Conservation (phyloP, 345 rosid species). For the Syzygium grande region DNA sequence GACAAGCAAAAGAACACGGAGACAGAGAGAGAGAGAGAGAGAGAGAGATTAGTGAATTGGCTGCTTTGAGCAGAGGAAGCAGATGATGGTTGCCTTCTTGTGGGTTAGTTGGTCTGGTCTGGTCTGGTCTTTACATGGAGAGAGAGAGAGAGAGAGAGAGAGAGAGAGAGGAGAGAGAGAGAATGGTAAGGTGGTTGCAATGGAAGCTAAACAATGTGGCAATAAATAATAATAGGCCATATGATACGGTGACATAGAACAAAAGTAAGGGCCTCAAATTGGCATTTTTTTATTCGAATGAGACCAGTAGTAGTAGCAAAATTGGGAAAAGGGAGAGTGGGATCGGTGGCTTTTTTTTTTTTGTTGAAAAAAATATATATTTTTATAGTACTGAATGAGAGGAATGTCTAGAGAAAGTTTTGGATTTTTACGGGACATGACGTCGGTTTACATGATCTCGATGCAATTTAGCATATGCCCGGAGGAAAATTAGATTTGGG, state of each 20-base stretch:
- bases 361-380: fast-evolving
- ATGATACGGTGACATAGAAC: neutral
- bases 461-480: neutral
- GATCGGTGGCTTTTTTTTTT: neutral
- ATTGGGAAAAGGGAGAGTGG: neutral
- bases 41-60: neutral
- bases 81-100: neutral
- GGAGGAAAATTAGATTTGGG: neutral
- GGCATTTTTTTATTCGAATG: neutral
- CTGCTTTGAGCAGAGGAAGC: neutral
- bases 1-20: neutral
- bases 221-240: neutral
- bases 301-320: neutral
- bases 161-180: neutral
- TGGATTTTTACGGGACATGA: neutral
- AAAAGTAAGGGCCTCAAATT: neutral
- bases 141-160: neutral
- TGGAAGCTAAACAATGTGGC: neutral
- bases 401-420: neutral
- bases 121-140: neutral
- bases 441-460: neutral
- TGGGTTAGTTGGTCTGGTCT: neutral
- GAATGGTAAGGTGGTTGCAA: neutral
- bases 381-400: neutral
- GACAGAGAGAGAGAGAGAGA: neutral